Percentiles rank a stretch among this genome's conserved stretches.
Conservation (phyloP, 2,329 filamentous ascomycete genomes). For the Chalaropsis ovoidea region DNA sequence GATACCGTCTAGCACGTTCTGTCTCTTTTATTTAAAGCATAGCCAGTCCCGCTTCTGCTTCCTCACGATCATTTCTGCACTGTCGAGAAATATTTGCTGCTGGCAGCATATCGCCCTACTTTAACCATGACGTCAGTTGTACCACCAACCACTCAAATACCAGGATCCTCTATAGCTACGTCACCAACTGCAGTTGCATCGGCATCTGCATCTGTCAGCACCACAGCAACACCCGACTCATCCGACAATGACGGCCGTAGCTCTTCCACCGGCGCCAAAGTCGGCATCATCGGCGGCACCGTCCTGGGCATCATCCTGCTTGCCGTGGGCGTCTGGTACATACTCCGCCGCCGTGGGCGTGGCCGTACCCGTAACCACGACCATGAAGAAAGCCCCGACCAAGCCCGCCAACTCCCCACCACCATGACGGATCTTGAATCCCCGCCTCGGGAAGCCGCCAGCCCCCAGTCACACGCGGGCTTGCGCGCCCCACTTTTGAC, state of each 20-base stretch:
- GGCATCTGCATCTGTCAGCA: neutral
- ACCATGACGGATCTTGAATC: neutral
- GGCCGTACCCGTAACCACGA: constrained; percentile 26
- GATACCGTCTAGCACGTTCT: neutral
- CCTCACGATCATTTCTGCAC: neutral
- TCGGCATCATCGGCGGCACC: constrained; percentile 40
- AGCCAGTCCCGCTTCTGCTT: neutral
- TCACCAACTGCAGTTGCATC: neutral
- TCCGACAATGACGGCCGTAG: neutral
- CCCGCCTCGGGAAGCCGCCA: neutral
- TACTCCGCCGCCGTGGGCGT: constrained; percentile 36
- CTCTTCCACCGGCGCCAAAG: constrained; percentile 35
- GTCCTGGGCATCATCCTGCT: constrained; percentile 36
- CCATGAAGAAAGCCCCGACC: constrained; percentile 26
- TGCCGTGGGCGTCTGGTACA: constrained; percentile 36
- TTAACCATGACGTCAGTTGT: neutral
- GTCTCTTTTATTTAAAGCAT: neutral
- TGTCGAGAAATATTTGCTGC: neutral
- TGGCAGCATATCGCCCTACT: neutral
- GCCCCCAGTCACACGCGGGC: neutral
- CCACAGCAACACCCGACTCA: neutral
- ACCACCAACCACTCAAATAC: neutral
- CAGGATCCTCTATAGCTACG: neutral
- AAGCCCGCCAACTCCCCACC: neutral
- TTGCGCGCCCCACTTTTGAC: neutral